A percentile compares a stretch with the other conserved stretches of the same genome.
Conservation (phyloP, 2,329 filamentous ascomycete species). For the Stemphylium lycopersici region DNA sequence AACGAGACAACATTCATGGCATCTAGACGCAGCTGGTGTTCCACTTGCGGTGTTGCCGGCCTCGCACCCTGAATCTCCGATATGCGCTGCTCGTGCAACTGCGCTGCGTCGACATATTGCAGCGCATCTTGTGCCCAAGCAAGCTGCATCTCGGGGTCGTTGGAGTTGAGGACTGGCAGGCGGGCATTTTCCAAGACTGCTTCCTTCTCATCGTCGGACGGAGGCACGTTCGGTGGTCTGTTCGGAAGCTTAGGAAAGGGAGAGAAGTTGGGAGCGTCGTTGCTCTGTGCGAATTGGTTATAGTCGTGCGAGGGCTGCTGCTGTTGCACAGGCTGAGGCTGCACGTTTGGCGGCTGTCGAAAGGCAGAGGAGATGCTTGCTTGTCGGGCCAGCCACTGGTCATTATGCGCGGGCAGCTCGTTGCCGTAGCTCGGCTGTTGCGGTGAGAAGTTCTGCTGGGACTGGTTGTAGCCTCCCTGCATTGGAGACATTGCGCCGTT, state of each 20-base stretch:
- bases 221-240: slow-evolving; percentile 84
- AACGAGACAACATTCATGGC: slow-evolving; percentile 92
- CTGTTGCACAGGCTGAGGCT: slow-evolving; percentile 34
- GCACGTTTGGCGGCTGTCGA: slow-evolving; percentile 45
- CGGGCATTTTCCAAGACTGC: slow-evolving; percentile 85
- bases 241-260: slow-evolving; percentile 85
- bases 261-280: slow-evolving; percentile 78
- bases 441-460: slow-evolving; percentile 37
- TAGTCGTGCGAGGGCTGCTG: slow-evolving; percentile 46
- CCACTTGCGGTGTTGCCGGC: slow-evolving; percentile 80
- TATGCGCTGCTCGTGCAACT: slow-evolving; percentile 76
- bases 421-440: slow-evolving; percentile 39
- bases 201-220: slow-evolving; percentile 93
- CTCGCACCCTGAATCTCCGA: slow-evolving; percentile 64
- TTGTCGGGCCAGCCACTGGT: slow-evolving; percentile 41
- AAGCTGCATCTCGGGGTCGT: slow-evolving; percentile 94
- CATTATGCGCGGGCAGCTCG: slow-evolving; percentile 28
- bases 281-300: slow-evolving; percentile 46
- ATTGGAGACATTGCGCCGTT: slow-evolving; percentile 39
- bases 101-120: slow-evolving; percentile 82
- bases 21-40: slow-evolving; percentile 86
- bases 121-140: slow-evolving; percentile 95
- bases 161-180: slow-evolving; percentile 83
- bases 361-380: slow-evolving; percentile 47
- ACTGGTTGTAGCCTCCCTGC: slow-evolving; percentile 34